Percentiles rank a stretch among this genome's conserved stretches.
These are phyloP conservation scores for Cystobasidiopsis lactophilus DNA, from an alignment of 768 basidiomycete species.

Conservation along the genomic window DNA sequence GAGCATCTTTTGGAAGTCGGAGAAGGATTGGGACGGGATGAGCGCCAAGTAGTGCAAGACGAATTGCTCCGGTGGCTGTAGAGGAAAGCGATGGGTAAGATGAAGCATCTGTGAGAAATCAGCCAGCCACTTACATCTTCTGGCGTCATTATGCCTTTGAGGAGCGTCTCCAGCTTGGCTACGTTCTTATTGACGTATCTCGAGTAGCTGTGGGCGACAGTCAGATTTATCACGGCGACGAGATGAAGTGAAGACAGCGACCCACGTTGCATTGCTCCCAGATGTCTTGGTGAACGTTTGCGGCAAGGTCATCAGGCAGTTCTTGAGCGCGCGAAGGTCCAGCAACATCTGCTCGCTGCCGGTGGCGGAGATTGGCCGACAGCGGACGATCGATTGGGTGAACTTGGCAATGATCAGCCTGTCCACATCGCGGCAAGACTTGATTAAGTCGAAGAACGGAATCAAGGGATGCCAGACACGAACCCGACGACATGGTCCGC, in stretches of 20 bases:
- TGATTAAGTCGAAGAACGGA: neutral
- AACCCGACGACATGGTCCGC: conserved; percentile 85
- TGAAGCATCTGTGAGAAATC: neutral
- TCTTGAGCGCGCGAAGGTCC: conserved; percentile 70
- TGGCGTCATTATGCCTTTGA: conserved; percentile 88
- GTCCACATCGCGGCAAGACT: neutral
- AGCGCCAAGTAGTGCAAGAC: conserved; percentile 86
- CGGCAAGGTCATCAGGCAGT: conserved; percentile 59
- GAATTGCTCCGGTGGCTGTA: conserved; percentile 67
- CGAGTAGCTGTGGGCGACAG: conserved; percentile 38
- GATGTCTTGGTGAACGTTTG: conserved; percentile 14
- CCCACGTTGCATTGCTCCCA: conserved; percentile 12
- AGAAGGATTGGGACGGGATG: conserved; percentile 82
- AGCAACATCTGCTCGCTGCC: conserved; percentile 92
- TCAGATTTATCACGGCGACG: neutral
- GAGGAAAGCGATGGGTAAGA: no score
- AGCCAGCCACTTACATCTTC: conserved; percentile 37
- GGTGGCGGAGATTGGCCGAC: conserved; percentile 70
- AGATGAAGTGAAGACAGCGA: no score
- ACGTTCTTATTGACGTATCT: conserved; percentile 61
- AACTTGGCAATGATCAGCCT: conserved; percentile 71
- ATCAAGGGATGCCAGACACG: conserved; percentile 9
- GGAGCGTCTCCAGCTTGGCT: conserved; percentile 60
- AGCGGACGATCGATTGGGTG: conserved; percentile 68
- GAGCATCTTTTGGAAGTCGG: conserved; percentile 87